Evolutionary conservation across 2,329 filamentous ascomycete genomes (phyloP).

Genomic region (Dothiorella sarmentorum): DNA sequence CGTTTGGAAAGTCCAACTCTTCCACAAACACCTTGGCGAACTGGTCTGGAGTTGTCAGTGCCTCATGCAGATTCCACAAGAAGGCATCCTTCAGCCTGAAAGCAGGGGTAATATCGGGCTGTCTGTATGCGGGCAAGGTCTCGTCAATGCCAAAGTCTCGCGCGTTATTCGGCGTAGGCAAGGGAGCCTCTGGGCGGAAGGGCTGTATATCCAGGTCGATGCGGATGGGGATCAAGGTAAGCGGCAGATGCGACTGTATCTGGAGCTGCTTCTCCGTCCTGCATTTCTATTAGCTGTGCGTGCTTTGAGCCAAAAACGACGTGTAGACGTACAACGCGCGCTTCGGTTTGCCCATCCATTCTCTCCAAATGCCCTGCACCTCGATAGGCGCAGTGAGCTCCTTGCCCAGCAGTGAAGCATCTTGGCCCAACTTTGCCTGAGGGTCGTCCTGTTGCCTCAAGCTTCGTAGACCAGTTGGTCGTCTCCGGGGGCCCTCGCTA

Average conservation of each 20-base stretch:
- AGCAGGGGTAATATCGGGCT: conserved; percentile 73
- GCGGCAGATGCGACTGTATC: conserved; percentile 70
- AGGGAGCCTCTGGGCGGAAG: conserved; percentile 64
- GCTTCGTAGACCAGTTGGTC: conserved; percentile 78
- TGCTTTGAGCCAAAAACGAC: background rate
- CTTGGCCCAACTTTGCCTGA: conserved; percentile 59
- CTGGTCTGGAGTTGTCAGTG: conserved; percentile 87
- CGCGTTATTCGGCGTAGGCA: conserved; percentile 61
- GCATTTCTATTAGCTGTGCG: background rate
- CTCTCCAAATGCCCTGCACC: conserved; percentile 85
- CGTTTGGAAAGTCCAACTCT: conserved; percentile 85
- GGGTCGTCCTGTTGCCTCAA: conserved; percentile 64
- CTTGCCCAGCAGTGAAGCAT: conserved; percentile 76
- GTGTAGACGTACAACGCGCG: conserved; percentile 46
- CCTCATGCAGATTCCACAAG: conserved; percentile 95
- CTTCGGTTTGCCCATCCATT: conserved; percentile 82
- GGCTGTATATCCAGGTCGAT: conserved; percentile 90
- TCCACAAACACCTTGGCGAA: conserved; percentile 90
- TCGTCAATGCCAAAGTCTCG: conserved; percentile 62
- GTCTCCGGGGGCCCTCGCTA: conserved; percentile 63
- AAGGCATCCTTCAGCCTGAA: conserved; percentile 95
- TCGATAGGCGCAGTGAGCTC: conserved; percentile 75
- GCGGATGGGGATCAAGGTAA: conserved; percentile 90
- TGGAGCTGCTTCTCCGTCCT: conserved; percentile 59
- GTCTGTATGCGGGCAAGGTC: conserved; percentile 72